Evolutionary conservation across 2,329 filamentous ascomycete genomes (phyloP), one percentile per base, ranked within the genome.

Genomic region (Hirsutella thompsonii): DNA sequence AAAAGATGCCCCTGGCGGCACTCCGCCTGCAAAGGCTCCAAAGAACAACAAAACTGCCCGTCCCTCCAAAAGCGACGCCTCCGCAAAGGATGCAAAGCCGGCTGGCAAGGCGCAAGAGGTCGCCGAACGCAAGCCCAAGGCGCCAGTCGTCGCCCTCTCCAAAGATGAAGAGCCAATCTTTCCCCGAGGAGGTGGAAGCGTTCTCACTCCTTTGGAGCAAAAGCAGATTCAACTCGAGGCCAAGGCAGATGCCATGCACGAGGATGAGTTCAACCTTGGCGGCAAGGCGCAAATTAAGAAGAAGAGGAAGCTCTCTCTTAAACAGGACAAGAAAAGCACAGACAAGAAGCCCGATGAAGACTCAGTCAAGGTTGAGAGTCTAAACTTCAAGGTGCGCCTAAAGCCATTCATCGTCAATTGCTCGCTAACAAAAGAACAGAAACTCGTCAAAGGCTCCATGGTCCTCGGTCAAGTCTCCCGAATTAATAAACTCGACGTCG

Each of bases 211-310:
- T 18, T 69, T 98, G 39, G 92, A 98, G 60, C 84, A 93, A 58
- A 95, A 94, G 66, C 87, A 96, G 62, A 96, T 98, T 47, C 83
- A 92, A 54, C 81, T 93, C 44, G 83, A 96, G 62, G 92, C 92
- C 36, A 92, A 84, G 56, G 81, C 83, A 52, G 92, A 98, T 68
- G 92, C 89, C 33, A 68, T 93, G 32, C 92, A 90, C 57, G 92
- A 96, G 62, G 81, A 93, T 52, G 74, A 81, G 50, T 76, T 75
- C 37, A 64, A 67, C 39, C 69, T 71, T 42, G 62, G 64, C 35
- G 56, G 62, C 21, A 68, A 72, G 46, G 45, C 52, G 11, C 50
- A 53, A 39, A 62, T 54, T 51, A 76, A 73, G 58, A 81, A 74
- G 63, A 72, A 63, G 59, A 76, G 65, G 53, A 83, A 69, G 63